Conservation (phyloP, 176 grass and related monocot genomes). For the Lolium multiflorum region DNA sequence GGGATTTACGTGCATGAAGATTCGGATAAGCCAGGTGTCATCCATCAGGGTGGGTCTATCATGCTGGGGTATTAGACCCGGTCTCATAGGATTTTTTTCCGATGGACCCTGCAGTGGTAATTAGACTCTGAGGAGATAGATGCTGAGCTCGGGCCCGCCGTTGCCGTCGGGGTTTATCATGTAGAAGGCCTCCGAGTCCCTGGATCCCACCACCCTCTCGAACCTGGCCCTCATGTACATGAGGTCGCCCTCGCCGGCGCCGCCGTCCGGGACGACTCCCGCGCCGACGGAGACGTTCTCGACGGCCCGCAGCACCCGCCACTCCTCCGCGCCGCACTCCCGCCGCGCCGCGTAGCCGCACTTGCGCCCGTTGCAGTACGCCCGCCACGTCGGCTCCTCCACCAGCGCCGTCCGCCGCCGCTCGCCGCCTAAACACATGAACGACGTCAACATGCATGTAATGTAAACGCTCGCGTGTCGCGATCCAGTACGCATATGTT, state of each 20-base stretch:
- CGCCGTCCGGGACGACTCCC: slow-evolving; percentile 61
- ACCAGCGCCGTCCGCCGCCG: slow-evolving; percentile 44
- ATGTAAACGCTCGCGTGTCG: neutral
- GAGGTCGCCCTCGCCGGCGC: slow-evolving; percentile 53
- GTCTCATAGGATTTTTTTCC: too few species aligned
- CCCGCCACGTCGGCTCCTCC: slow-evolving; percentile 80
- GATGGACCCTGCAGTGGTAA: neutral
- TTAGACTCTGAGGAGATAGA: slow-evolving; percentile 76
- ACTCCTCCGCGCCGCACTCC: slow-evolving; percentile 65
- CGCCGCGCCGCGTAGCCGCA: slow-evolving; percentile 72
- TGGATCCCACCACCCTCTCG: slow-evolving; percentile 80
- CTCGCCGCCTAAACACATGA: neutral
- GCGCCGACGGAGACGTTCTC: slow-evolving; percentile 78
- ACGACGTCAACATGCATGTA: neutral
- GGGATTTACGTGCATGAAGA: too few species aligned
- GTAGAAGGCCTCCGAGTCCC: slow-evolving; percentile 84
- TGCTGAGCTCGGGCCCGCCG: slow-evolving; percentile 72
- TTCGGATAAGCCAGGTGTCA: too few species aligned
- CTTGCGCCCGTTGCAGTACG: slow-evolving; percentile 89
- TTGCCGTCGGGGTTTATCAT: slow-evolving; percentile 78
- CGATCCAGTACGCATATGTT: neutral
- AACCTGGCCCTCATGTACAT: slow-evolving; percentile 95
- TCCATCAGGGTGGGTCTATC: too few species aligned
- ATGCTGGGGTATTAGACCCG: too few species aligned
- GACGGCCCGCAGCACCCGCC: slow-evolving; percentile 56